phyloP scores from a whole-genome alignment of 2,329 filamentous ascomycete genomes.

The Cytospora schulzeri region DNA sequence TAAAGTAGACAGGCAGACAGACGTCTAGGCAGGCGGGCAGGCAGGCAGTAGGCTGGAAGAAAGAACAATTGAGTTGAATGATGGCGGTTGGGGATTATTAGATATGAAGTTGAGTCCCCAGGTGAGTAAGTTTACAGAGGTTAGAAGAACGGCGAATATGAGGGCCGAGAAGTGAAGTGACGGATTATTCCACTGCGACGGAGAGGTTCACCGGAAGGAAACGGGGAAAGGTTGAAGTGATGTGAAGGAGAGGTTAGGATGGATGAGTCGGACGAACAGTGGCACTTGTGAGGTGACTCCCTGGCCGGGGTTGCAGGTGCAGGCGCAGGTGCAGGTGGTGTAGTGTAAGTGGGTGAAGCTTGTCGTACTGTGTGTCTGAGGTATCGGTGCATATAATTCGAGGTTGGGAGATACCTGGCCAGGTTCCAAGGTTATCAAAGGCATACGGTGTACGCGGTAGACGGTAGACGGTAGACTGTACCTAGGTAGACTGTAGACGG shows the following conservation, averaged over 20 bases:
- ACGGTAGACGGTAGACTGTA: too few species aligned
- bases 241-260: conserved; percentile 12
- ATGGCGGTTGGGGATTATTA: conserved; percentile 1
- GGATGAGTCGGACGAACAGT: conserved; percentile 22
- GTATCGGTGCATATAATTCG: not conserved
- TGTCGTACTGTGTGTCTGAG: not conserved
- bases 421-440: too few species aligned
- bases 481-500: too few species aligned
- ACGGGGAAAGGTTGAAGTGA: not conserved
- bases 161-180: conserved; percentile 5
- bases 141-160: not conserved
- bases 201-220: not conserved
- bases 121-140: not conserved
- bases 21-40: not conserved
- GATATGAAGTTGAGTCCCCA: not conserved
- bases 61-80: conserved; percentile 4
- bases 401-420: conserved; percentile 1
- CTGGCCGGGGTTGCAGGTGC: conserved; percentile 1
- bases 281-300: conserved; percentile 21
- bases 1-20: not conserved
- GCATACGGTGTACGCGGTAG: not conserved
- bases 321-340: conserved; percentile 6
- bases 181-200: not conserved
- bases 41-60: conserved; percentile 10
- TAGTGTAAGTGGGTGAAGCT: not conserved